Conservation (phyloP, 164 flowering plant genomes). For the Stephania yunnanensis region DNA sequence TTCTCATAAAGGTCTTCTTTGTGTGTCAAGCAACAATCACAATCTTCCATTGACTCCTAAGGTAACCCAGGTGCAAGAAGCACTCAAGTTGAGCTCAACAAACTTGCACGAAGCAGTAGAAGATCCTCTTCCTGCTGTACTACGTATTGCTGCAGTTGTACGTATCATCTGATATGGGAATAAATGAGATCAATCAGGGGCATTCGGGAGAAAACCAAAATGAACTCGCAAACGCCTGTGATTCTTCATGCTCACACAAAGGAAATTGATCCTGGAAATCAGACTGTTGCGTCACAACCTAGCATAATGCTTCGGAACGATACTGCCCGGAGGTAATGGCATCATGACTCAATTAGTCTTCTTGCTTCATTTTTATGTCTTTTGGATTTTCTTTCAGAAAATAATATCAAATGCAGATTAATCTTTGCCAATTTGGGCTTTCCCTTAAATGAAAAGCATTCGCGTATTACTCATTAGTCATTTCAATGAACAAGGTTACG, state of each 20-base stretch:
- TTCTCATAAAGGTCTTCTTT: too few species aligned
- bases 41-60: too few species aligned
- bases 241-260: not conserved
- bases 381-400: not conserved
- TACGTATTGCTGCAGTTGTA: too few species aligned
- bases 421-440: not conserved
- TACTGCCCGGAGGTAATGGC: slow-evolving; percentile 54
- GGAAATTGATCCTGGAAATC: slow-evolving; percentile 5
- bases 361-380: not conserved
- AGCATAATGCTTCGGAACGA: slow-evolving; percentile 45
- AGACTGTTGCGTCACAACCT: slow-evolving; percentile 15
- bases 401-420: not conserved
- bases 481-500: not conserved
- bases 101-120: too few species aligned
- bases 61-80: too few species aligned
- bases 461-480: not conserved
- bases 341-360: not conserved
- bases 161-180: too few species aligned
- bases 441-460: not conserved
- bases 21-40: too few species aligned
- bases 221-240: too few species aligned
- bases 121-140: too few species aligned
- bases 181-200: too few species aligned
- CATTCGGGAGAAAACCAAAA: too few species aligned
- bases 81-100: too few species aligned